Evolutionary conservation across 257 asterid genomes (phyloP).

Genomic region (Ocimum tenuiflorum): DNA sequence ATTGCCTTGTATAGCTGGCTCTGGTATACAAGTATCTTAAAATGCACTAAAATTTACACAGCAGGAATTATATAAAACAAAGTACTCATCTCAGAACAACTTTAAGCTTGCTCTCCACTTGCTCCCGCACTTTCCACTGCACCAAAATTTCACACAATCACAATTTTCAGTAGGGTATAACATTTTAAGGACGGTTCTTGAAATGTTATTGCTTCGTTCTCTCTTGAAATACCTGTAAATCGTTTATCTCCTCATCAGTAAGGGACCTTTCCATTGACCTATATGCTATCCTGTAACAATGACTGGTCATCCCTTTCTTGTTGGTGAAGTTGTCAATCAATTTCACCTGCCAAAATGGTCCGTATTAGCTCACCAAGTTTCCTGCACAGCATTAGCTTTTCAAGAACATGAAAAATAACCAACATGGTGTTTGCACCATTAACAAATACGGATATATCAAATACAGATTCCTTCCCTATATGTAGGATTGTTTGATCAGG

Average conservation of each 20-base stretch:
- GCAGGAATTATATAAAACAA: neutral
- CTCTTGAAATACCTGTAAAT: constrained; percentile 65
- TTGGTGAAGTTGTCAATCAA: constrained; percentile 78
- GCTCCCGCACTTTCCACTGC: constrained; percentile 93
- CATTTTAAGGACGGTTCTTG: neutral
- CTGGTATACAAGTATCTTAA: neutral
- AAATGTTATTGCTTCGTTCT: too few relatives aligned
- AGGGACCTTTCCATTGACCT: constrained; percentile 95
- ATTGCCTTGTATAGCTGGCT: neutral
- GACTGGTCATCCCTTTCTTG: constrained; percentile 94
- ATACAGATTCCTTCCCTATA: neutral
- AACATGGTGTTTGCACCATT: neutral
- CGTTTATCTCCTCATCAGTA: constrained; percentile 89
- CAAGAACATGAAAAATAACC: neutral
- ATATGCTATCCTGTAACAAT: constrained; percentile 79
- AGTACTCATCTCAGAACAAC: constrained; percentile 66
- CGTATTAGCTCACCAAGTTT: neutral
- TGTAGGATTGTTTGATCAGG: neutral
- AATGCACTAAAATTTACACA: neutral
- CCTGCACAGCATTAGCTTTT: neutral
- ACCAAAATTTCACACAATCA: constrained; percentile 12
- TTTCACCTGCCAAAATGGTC: constrained; percentile 44
- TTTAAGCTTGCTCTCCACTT: constrained; percentile 69
- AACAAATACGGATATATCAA: neutral
- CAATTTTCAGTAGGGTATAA: neutral